Evolutionary conservation across 768 basidiomycete genomes (phyloP).

Genomic region (Suillus weaverae): DNA sequence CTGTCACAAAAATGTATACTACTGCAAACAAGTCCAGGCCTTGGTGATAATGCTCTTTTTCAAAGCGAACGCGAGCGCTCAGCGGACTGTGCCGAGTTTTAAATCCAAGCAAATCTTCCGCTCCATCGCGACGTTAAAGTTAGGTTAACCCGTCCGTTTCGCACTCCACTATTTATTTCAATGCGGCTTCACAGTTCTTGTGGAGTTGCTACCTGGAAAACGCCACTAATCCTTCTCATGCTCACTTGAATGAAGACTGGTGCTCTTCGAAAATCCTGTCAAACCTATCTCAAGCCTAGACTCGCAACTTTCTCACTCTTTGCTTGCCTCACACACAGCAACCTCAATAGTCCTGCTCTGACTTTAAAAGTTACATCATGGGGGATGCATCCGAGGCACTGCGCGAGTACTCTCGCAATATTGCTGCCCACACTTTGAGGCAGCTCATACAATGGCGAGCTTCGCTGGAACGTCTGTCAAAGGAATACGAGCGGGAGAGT

Average conservation of each 20-base stretch:
- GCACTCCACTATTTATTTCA: background rate
- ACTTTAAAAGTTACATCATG: background rate
- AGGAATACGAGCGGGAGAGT: background rate
- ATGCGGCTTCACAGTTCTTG: background rate
- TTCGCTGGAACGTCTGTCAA: background rate
- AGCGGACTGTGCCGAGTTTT: background rate
- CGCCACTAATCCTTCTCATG: background rate
- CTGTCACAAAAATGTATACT: background rate
- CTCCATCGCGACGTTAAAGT: background rate
- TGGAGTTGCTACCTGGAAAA: background rate
- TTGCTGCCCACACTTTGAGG: background rate
- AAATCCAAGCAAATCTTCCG: background rate
- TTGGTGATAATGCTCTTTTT: background rate
- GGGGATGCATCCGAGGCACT: background rate
- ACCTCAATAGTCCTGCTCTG: background rate
- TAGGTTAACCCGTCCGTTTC: background rate
- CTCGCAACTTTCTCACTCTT: background rate
- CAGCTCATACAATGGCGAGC: background rate
- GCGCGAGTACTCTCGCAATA: conserved; percentile 2
- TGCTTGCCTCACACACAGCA: background rate
- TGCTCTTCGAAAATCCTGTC: background rate
- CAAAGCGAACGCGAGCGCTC: background rate
- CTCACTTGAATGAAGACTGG: background rate
- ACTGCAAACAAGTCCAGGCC: background rate
- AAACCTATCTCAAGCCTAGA: background rate